These are phyloP conservation scores for Dentipellis fragilis DNA, from an alignment of 768 basidiomycete species.

Conservation along the genomic window DNA sequence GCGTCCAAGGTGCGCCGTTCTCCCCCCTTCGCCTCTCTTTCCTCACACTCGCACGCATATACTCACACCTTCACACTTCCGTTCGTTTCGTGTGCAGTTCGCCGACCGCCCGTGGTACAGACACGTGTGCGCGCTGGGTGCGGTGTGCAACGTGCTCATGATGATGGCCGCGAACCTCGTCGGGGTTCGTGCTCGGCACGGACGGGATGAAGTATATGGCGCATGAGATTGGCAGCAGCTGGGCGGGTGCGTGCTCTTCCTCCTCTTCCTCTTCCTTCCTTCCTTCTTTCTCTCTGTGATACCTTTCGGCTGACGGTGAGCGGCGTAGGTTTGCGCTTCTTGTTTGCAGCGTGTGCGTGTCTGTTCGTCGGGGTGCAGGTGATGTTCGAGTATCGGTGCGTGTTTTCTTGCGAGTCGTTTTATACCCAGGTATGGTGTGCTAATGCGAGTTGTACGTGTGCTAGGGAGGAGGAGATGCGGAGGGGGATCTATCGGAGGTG, in stretches of 20 bases:
- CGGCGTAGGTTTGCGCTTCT: conserved; percentile 51
- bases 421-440: not conserved
- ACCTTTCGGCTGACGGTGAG: not conserved
- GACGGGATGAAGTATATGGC: conserved; percentile 70
- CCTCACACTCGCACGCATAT: not conserved
- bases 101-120: conserved; percentile 69
- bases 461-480: conserved; percentile 24
- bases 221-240: conserved; percentile 49
- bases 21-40: not conserved
- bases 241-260: conserved; percentile 37
- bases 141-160: conserved; percentile 72
- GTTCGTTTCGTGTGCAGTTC: conserved; percentile 37
- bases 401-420: conserved; percentile 2
- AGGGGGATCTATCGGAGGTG: conserved; percentile 11
- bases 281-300: too few relatives aligned
- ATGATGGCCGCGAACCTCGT: conserved; percentile 93
- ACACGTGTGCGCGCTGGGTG: conserved; percentile 75
- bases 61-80: not conserved
- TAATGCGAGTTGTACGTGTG: not conserved
- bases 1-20: conserved; percentile 48
- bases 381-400: conserved; percentile 94
- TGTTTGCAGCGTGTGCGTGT: conserved; percentile 45
- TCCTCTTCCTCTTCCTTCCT: too few relatives aligned
- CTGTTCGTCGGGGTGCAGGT: conserved; percentile 79
- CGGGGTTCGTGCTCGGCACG: conserved; percentile 84